These are phyloP conservation scores for Phaeotremella fagi DNA, from an alignment of 768 basidiomycete genomes.

Conservation along the genomic window DNA sequence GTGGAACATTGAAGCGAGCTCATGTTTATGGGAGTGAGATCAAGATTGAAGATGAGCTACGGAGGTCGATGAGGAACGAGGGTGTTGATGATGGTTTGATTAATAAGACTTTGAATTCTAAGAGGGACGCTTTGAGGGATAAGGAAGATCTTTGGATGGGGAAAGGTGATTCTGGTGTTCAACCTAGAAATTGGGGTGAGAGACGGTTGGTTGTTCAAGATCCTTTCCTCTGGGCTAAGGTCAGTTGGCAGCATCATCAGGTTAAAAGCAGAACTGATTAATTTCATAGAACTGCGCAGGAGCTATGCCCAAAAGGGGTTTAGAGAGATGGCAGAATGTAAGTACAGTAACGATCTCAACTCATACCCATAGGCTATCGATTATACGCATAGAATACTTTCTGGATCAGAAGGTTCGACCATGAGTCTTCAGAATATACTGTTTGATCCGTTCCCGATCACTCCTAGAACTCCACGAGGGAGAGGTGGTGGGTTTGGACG, in stretches of 20 bases:
- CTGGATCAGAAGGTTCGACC: background rate
- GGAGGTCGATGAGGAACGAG: slow-evolving; percentile 1
- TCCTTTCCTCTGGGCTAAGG: slow-evolving; percentile 46
- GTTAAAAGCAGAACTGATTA: background rate
- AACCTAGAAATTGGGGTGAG: slow-evolving; percentile 39
- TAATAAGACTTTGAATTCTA: slow-evolving; percentile 4
- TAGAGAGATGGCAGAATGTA: slow-evolving; percentile 9
- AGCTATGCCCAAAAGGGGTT: slow-evolving; percentile 11
- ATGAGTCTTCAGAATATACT: background rate
- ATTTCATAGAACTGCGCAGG: slow-evolving; percentile 17
- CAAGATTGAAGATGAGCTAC: background rate
- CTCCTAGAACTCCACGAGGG: background rate
- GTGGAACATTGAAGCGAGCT: slow-evolving; percentile 20
- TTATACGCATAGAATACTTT: slow-evolving; percentile 4
- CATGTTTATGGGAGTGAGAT: slow-evolving; percentile 4
- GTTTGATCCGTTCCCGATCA: background rate
- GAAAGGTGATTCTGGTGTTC: slow-evolving; percentile 24
- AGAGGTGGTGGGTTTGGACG: background rate
- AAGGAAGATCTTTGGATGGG: slow-evolving; percentile 22
- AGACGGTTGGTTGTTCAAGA: slow-evolving; percentile 43
- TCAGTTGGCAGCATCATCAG: slow-evolving; percentile 7
- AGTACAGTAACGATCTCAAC: background rate
- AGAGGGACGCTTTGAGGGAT: slow-evolving; percentile 14
- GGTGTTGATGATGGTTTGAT: background rate
- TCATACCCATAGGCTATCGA: slow-evolving; percentile 7